Evolutionary conservation across 148 eudicot species (phyloP), one percentile per base, ranked within the genome.

Genomic region (Limonium bicolor): DNA sequence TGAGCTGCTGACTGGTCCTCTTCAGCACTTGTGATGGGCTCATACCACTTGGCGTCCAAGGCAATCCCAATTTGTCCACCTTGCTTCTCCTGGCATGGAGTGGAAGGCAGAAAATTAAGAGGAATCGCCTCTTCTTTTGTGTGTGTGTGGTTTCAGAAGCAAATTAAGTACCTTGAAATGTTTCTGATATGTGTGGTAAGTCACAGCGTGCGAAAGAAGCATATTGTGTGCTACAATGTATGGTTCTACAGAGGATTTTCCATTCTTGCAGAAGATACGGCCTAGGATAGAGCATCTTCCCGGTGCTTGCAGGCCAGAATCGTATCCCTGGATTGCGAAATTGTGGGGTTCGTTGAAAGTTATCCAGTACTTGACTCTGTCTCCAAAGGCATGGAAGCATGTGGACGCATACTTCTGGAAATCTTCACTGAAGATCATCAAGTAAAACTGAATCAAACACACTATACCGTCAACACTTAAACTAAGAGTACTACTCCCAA

Each of bases 341-440:
- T 77, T 78, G 35, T 62, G 95, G 46, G 97, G 97, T 74, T 90
- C 97, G n/a, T 90, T 90, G 66, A 90, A 72, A 25, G 97, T 90
- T 57, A 90, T 71, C 97, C 97, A 90, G 24, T 77, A 15, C 72
- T 90, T 90, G 48, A 90, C 95, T 68, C 95, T 62, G 48, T 90
- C 85, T 13, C 97, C 97, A 42, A 80, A 90, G 4, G 67, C 87
- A 64, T 73, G 55, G 65, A 90, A 90, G 62, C 97, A 90, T 32
- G 81, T 77, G 41, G 64, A 62, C 32, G 93, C 97, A 69, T 68
- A 90, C 3, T 60, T 56, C 63, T 68, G 70, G 35, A 84, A 90
- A 49, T 90, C 95, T 23, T 73, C 50, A 46, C 97, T 88, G 68
- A 24, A 65, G 16, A 22, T 12, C 3, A 38, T 3, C 43, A 38